phyloP scores from a whole-genome alignment of 305 asterid genomes.

The Fraxinus sp. region DNA sequence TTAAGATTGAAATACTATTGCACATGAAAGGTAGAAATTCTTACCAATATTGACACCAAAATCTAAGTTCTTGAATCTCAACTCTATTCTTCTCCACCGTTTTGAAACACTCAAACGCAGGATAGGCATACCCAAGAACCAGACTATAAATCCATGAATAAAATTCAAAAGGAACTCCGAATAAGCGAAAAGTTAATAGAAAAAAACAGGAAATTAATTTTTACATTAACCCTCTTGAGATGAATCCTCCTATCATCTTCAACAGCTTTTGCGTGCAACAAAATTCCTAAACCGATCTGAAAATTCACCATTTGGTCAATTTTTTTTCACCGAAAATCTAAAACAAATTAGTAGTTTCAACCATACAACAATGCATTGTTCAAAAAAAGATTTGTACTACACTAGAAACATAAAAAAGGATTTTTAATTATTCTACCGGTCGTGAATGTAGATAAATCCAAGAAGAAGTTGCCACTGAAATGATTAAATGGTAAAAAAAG shows the following conservation, averaged over 20 bases:
- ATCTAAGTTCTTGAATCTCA: conserved; percentile 69
- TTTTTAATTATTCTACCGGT: not conserved
- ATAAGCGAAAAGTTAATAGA: not conserved
- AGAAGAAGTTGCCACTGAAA: not conserved
- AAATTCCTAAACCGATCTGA: not conserved
- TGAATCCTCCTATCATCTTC: conserved; percentile 9
- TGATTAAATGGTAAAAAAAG: not conserved
- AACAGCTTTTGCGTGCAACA: not conserved
- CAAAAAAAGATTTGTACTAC: not conserved
- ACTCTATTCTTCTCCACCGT: conserved; percentile 74
- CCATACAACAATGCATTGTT: not conserved
- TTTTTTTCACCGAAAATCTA: not conserved
- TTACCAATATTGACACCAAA: conserved; percentile 97
- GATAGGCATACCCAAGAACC: conserved; percentile 91
- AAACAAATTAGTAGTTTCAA: not conserved
- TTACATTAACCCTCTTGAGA: conserved; percentile 8
- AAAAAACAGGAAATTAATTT: not conserved
- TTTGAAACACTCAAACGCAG: conserved; percentile 91
- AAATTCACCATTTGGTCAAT: not conserved
- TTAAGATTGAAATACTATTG: not conserved
- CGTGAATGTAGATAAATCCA: not conserved
- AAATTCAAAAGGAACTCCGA: not conserved
- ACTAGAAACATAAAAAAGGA: not conserved
- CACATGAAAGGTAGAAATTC: conserved; percentile 2
- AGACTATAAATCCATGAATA: conserved; percentile 42